These are phyloP conservation scores for Ceratobasidium sp. DNA, from an alignment of 1,284 basidiomycete species.

Conservation along the genomic window DNA sequence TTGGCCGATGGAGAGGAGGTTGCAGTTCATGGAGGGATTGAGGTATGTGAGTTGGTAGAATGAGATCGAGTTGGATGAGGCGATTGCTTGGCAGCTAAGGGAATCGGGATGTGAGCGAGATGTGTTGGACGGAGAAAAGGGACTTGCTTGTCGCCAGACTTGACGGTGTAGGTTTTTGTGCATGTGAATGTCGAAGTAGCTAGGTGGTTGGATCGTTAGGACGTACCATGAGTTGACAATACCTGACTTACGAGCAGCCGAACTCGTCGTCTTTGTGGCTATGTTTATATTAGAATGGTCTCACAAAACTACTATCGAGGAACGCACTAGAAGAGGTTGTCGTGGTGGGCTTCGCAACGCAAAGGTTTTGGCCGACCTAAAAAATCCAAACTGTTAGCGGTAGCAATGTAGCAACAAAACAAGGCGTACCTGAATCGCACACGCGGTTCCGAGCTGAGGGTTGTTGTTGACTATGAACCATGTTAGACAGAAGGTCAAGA, in stretches of 20 bases:
- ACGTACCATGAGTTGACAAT: no score
- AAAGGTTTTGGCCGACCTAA: constrained; percentile 16
- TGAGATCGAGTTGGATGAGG: constrained; percentile 8
- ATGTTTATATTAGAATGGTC: not conserved
- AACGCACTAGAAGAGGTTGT: not conserved
- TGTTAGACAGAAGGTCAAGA: not conserved
- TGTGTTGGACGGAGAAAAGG: not conserved
- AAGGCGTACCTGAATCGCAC: not conserved
- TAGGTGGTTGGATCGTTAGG: not conserved
- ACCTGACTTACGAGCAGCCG: constrained; percentile 1
- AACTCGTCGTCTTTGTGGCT: not conserved
- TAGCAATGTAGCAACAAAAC: not conserved
- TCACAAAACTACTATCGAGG: no score
- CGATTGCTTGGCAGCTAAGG: constrained; percentile 3
- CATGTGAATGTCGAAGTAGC: constrained; percentile 1
- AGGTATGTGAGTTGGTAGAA: constrained; percentile 26
- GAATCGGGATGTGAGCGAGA: no score
- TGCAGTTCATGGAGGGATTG: constrained; percentile 15
- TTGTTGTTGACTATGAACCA: not conserved
- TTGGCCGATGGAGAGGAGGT: constrained; percentile 22
- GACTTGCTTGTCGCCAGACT: constrained; percentile 17
- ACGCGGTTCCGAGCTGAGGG: not conserved
- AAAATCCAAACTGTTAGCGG: not conserved
- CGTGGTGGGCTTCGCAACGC: not conserved
- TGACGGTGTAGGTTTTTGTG: constrained; percentile 5